Evolutionary conservation across 306 rosid species (phyloP), one percentile per base, ranked within the genome.

Genomic region (Corylus americana): DNA sequence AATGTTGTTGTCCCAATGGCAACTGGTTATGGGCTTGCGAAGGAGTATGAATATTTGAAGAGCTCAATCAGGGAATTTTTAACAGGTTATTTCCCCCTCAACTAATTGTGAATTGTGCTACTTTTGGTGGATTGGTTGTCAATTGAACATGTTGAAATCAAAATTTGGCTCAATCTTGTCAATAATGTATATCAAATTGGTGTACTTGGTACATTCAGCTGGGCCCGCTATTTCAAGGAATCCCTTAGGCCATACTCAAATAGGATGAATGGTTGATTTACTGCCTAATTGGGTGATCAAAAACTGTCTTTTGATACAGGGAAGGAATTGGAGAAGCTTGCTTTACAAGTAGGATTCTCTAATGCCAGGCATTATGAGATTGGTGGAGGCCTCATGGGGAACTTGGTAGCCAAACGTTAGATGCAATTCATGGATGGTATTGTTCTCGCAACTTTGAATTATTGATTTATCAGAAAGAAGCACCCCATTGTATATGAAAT

Each of bases 301-400:
- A 71, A 49, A n/a, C 68, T 67, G 25, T 82, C 73, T 35, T 78
- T 11, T 78, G 81, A 74, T 81, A 79, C 95, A 90, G 97, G 98
- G 74, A 81, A 87, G 87, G 96, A 93, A 68, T 76, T 91, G 93
- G 97, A 93, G 88, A 76, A 87, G 72, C 92, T 96, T 67, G 96
- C 96, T 54, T 75, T 89, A 77, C 92, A 91, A 74, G 93, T 90
- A 20, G 98, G 97, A 67, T 96, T 96, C 84, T 90, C 98, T 12
- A 74, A 81, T 49, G 93, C 93, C 37, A 77, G 39, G 11, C 93
- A 86, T 86, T 91, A 93, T 82, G 99, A 96, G 87, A 89, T 96
- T 70, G 75, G 89, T 49, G 92, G 99, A 79, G 92, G 97, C 86
- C 74, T 96, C 66, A 93, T 91, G 97, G 99, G 97, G 47, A 91